phyloP scores from a whole-genome alignment of 768 basidiomycete genomes.

The Pulveroboletus ravenelii region DNA sequence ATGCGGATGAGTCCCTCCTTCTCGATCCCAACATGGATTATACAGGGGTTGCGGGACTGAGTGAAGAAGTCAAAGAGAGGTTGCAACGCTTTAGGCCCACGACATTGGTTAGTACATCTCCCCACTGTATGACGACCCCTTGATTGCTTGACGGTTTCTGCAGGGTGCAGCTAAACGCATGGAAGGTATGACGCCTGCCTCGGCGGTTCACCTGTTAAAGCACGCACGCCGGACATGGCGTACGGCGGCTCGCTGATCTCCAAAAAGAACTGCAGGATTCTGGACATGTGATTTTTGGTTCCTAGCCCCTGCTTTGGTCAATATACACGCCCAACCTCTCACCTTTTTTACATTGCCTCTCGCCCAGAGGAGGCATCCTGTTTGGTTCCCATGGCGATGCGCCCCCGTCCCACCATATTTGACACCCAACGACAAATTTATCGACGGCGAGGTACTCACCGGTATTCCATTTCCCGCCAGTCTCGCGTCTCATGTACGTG shows the following conservation, averaged over 20 bases:
- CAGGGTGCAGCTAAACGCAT: slow-evolving; percentile 93
- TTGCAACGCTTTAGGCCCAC: slow-evolving; percentile 57
- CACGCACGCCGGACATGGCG: slow-evolving; percentile 46
- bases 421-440: no score
- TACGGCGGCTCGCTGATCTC: not conserved
- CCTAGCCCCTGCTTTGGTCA: not conserved
- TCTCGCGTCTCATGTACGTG: not conserved
- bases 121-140: slow-evolving; percentile 4
- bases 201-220: slow-evolving; percentile 61
- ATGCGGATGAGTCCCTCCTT: slow-evolving; percentile 66
- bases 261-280: not conserved
- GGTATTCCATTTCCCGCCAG: not conserved
- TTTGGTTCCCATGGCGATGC: not conserved
- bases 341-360: not conserved
- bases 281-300: not conserved
- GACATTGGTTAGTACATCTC: slow-evolving; percentile 48
- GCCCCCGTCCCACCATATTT: not conserved
- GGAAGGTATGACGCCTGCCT: slow-evolving; percentile 88
- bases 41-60: slow-evolving; percentile 56
- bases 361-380: not conserved
- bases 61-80: slow-evolving; percentile 69
- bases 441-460: not conserved
- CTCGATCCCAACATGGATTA: slow-evolving; percentile 76
- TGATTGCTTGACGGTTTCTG: not conserved
- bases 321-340: not conserved